Evolutionary conservation across 1,139 yeast species (phyloP), one percentile per base, ranked within the genome.

Genomic region (Debaryomyces coudertii): DNA sequence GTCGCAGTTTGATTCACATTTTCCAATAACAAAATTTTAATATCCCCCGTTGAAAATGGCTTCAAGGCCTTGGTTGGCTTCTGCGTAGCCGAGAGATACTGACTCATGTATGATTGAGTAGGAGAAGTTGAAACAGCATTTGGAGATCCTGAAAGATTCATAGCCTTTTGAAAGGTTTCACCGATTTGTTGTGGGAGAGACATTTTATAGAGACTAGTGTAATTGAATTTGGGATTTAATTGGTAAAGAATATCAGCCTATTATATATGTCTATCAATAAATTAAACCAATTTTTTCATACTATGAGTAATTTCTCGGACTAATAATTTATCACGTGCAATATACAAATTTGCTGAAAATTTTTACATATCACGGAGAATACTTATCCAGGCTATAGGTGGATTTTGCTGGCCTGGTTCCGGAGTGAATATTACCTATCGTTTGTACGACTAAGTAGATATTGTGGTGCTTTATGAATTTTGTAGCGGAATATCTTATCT

Each of bases 1-100:
- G 93, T 81, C 44, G 99, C 99, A 42, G 97, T 90, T 67, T 80
- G 78, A 67, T 95, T 93, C 57, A 93, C 96, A 62, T 93, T 93
- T 73, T 93, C 99, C 53, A 93, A 77, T 56, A 93, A 73, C 60
- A 93, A 76, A 53, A 95, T 88, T 73, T 90, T 93, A 68, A 93
- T 86, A 63, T 93, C 99, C 52, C 93, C 95, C 47, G 95, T 86
- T 51, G 89, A 82, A 65, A 89, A 90, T 16, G 97, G 97, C 70
- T 90, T 90, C 61, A 90, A 79, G 30, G 85, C 80, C 71, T 87
- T 90, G 47, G 80, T 66, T 34, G 79, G 73, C 55, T 81, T 84
- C 52, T 69, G 76, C 25, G 75, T 63, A 8, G 75, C 60, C 40
- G 73, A 72, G 42, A 65, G 59, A 52, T 69, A 69, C 52, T 75